Evolutionary conservation across 139 green algal genomes (phyloP).

Genomic region (Picochlorum sp.): DNA sequence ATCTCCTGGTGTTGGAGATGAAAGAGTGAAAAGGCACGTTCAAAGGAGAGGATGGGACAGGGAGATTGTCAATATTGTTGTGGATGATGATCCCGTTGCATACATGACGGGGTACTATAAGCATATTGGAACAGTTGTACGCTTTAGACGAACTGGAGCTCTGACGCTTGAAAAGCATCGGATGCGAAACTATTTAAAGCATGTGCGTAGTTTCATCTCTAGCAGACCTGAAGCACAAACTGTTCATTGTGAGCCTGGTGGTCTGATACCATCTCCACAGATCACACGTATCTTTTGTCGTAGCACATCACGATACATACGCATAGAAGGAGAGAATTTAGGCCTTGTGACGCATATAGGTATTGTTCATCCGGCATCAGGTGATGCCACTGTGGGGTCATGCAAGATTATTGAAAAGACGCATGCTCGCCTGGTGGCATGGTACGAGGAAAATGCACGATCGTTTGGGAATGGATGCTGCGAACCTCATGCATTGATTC

Average conservation of each 20-base stretch:
- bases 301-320: no score
- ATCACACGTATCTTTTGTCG: neutral
- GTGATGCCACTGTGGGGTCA: no score
- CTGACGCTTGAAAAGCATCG: neutral
- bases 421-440: no score
- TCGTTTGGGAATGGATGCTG: no score
- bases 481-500: no score
- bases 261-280: neutral
- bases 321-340: no score
- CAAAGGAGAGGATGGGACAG: neutral
- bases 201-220: neutral
- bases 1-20: neutral
- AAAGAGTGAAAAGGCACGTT: neutral
- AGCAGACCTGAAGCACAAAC: neutral
- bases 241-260: neutral
- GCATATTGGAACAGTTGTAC: neutral
- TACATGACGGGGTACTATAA: neutral
- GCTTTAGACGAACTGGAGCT: neutral
- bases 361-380: no score
- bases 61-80: neutral
- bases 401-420: no score
- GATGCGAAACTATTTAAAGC: neutral
- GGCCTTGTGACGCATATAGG: no score
- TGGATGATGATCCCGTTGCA: slow-evolving; percentile 10
- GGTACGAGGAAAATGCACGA: no score